Evolutionary conservation across 2,329 filamentous ascomycete species (phyloP).

Genomic region (Stachybotrys echinatus): DNA sequence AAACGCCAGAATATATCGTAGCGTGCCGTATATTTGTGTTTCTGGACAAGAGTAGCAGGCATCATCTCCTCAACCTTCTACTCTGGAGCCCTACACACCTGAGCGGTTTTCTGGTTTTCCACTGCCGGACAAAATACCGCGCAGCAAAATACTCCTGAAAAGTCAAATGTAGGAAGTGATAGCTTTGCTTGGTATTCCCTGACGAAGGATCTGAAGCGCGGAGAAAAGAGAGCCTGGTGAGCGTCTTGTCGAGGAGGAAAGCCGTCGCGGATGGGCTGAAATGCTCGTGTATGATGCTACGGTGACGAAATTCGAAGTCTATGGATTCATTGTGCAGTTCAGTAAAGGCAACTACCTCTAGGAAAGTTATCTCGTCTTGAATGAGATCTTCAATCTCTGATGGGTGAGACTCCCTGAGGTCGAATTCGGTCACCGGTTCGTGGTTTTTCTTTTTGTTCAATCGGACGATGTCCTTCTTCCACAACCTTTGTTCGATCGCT

Average conservation of each 20-base stretch:
- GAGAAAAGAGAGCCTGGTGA: constrained; percentile 28
- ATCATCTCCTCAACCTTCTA: constrained; percentile 1
- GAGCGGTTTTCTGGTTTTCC: constrained; percentile 12
- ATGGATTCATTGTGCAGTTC: constrained; percentile 25
- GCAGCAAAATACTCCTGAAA: constrained; percentile 38
- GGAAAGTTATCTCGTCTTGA: background rate
- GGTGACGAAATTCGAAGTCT: constrained; percentile 21
- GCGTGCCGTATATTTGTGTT: constrained; percentile 30
- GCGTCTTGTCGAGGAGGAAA: constrained; percentile 9
- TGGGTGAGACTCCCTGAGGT: background rate
- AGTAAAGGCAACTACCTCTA: background rate
- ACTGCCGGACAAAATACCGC: constrained; percentile 28
- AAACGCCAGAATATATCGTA: constrained; percentile 38
- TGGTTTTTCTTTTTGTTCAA: constrained; percentile 13
- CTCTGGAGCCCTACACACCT: constrained; percentile 7
- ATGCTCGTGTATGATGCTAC: constrained; percentile 10
- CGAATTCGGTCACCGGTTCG: background rate
- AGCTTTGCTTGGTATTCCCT: constrained; percentile 17
- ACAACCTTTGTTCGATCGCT: constrained; percentile 27
- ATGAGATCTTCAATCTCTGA: background rate
- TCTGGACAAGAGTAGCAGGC: constrained; percentile 18
- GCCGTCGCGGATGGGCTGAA: constrained; percentile 1
- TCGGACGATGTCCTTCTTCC: constrained; percentile 29
- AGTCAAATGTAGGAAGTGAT: constrained; percentile 36
- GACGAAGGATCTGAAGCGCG: constrained; percentile 22